Base-by-base conservation (phyloP, 306 rosid genomes). In the Prunus armeniaca region DNA sequence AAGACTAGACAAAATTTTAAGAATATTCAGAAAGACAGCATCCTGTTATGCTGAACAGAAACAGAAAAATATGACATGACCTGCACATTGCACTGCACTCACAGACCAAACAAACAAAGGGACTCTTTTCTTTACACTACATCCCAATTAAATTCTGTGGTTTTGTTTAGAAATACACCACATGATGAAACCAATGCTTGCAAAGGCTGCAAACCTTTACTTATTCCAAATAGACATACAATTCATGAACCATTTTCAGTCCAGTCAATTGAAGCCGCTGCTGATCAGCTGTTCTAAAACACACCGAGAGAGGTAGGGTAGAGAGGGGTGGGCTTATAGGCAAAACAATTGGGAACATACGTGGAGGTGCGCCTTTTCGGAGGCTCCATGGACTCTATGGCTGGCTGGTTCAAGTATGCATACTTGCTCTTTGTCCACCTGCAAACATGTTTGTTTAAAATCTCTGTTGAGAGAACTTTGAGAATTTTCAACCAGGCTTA, bases 351-450 rank as follows among this genome's bases (percentile, higher is more conserved):
- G 18, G 94, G 97, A 86, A 81, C 67, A 52, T 60, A 92, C 47
- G 87, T 64, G 24, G 93, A 80, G n/a, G 79, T 77, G 62, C 74
- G 62, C 79, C 86, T 85, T 80, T 85, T 93, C 15, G 87, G 79
- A 73, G 89, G 86, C 57, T 86, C 87, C 83, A 51, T 72, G 50
- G 87, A 83, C 58, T 80, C 86, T 12, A 87, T 41, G 56, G 89
- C 92, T 24, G 96, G 97, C 74, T 93, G 94, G 83, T 93, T 93
- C 79, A 93, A 74, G 78, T 90, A 93, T 9, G 97, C 97, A 80
- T 89, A 90, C 74, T 84, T 89, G 90, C 97, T 90, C 72, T 89
- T 90, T 14, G 96, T 93, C 97, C 97, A 93, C 97, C 97, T 93
- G 90, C 89, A 80, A 34, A 75, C 0, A 50, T 47, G 7, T 12